Evolutionary conservation across 495 filamentous ascomycete genomes (phyloP).

Genomic region (Neurospora sp.): DNA sequence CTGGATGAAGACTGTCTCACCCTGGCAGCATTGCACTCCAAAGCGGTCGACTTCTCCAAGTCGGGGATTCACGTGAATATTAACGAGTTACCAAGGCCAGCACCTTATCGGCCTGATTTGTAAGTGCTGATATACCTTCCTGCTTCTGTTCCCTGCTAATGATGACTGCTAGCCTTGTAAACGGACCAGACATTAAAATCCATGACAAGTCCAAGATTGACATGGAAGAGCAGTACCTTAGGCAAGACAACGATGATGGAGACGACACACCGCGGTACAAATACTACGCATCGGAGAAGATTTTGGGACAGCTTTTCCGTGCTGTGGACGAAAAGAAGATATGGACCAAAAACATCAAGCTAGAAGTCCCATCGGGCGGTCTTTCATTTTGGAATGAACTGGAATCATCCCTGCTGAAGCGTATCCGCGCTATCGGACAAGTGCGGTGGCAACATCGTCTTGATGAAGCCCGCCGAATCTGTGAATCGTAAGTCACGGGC

Average conservation of each 20-base stretch:
- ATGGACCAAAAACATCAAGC: constrained; percentile 44
- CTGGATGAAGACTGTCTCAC: constrained; percentile 45
- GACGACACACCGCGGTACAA: constrained; percentile 41
- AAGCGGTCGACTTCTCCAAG: constrained; percentile 77
- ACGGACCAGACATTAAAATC: constrained; percentile 50
- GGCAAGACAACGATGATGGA: constrained; percentile 31
- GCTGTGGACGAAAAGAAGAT: constrained; percentile 64
- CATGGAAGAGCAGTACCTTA: constrained; percentile 24
- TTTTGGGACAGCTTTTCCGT: constrained; percentile 64
- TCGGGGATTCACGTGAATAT: constrained; percentile 56
- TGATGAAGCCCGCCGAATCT: constrained; percentile 42
- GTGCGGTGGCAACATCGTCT: constrained; percentile 23
- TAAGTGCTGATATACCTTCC: constrained; percentile 8
- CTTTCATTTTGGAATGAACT: constrained; percentile 36
- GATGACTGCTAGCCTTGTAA: constrained; percentile 37
- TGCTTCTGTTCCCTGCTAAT: constrained; percentile 3
- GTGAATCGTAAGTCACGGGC: constrained; percentile 37
- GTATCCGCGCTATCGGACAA: constrained; percentile 9
- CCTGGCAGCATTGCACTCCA: constrained; percentile 63
- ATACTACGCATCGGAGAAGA: constrained; percentile 61
- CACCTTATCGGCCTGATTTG: constrained; percentile 31
- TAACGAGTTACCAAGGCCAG: constrained; percentile 16
- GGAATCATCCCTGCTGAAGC: constrained; percentile 18
- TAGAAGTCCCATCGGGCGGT: constrained; percentile 9
- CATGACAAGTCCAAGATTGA: constrained; percentile 34